Evolutionary conservation across 345 rosid genomes (phyloP).

Genomic region (Citrus unshiu): DNA sequence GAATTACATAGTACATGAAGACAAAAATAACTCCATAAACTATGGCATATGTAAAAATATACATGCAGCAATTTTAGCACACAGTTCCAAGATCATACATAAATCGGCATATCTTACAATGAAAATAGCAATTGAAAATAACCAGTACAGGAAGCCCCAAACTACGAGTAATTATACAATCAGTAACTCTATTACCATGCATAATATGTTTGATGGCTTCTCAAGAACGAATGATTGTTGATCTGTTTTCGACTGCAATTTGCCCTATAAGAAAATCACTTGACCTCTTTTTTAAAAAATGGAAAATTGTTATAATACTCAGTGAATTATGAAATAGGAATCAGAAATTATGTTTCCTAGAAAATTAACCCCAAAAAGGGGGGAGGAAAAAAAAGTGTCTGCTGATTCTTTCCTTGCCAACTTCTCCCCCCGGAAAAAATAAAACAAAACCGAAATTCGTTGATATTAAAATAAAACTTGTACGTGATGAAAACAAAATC

Average conservation of each 20-base stretch:
- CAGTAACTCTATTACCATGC: not conserved
- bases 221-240: not conserved
- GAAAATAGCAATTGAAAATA: not conserved
- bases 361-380: not conserved
- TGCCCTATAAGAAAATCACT: not conserved
- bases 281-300: not conserved
- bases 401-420: not conserved
- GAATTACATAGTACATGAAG: not conserved
- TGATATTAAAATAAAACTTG: conserved; percentile 1
- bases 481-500: not conserved
- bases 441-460: not conserved
- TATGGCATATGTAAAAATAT: not conserved
- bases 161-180: not conserved
- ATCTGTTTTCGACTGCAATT: not conserved
- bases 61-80: not conserved
- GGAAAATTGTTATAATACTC: not conserved
- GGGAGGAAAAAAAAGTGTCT: not conserved
- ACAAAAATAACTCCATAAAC: not conserved
- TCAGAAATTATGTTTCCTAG: not conserved
- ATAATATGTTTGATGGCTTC: not conserved
- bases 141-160: not conserved
- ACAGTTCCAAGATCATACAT: not conserved
- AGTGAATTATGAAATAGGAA: not conserved
- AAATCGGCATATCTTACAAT: not conserved
- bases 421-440: not conserved